Percentiles rank a stretch among this genome's conserved stretches.
Conservation (phyloP, 1,284 basidiomycete genomes). For the Ganoderma meredithae region DNA sequence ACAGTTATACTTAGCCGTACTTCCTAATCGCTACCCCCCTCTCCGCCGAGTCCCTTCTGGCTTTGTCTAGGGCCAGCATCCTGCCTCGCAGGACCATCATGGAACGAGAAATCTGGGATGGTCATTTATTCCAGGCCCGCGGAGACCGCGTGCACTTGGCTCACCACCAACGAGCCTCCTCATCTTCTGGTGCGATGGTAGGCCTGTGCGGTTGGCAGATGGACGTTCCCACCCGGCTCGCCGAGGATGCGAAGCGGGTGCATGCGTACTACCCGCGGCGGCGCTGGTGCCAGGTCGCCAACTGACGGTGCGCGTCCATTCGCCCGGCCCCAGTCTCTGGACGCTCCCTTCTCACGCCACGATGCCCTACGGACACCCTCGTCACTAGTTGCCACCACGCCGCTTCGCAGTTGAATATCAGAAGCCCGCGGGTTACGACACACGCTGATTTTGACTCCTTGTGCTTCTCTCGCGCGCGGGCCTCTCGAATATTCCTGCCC, state of each 20-base stretch:
- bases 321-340: background rate
- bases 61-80: background rate
- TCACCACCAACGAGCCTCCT: background rate
- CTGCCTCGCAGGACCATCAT: slow-evolving; percentile 13
- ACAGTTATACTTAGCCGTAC: slow-evolving; percentile 17
- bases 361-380: slow-evolving; percentile 15
- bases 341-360: slow-evolving; percentile 22
- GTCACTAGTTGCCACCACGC: slow-evolving; percentile 7
- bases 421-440: slow-evolving; percentile 20
- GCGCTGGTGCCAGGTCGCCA: background rate
- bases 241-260: slow-evolving; percentile 5
- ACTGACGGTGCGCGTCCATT: background rate
- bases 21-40: slow-evolving; percentile 1
- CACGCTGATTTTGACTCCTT: slow-evolving; percentile 19
- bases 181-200: slow-evolving; percentile 6
- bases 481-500: background rate
- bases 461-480: background rate
- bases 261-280: background rate
- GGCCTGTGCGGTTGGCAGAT: background rate
- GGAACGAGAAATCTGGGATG: background rate
- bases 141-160: slow-evolving; percentile 7
- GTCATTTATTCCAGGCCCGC: slow-evolving; percentile 6
- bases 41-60: background rate
- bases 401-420: slow-evolving; percentile 20
- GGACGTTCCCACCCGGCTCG: slow-evolving; percentile 5